Evolutionary conservation across 495 filamentous ascomycete genomes (phyloP).

Genomic region (Penicillium herquei): DNA sequence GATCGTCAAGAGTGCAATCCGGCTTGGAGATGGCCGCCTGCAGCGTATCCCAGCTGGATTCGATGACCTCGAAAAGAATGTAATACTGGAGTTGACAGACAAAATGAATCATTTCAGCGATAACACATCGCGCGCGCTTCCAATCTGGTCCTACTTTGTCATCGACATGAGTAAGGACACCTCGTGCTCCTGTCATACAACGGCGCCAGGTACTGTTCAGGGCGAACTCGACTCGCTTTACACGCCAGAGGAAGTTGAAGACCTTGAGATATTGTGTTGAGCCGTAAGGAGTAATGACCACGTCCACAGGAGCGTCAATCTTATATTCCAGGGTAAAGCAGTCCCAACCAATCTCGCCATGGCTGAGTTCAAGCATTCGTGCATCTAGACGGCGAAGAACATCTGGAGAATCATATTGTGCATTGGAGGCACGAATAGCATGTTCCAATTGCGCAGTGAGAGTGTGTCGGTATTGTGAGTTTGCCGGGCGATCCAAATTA

Average conservation of each 20-base stretch:
- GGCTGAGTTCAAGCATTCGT: conserved; percentile 90
- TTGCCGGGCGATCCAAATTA: conserved; percentile 92
- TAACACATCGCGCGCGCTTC: conserved; percentile 81
- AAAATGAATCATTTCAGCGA: conserved; percentile 98
- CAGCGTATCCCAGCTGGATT: conserved; percentile 86
- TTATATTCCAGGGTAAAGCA: conserved; percentile 99
- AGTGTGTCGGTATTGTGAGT: conserved; percentile 90
- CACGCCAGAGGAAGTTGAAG: conserved; percentile 99
- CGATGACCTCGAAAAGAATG: conserved; percentile 98
- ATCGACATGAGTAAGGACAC: conserved; percentile 81
- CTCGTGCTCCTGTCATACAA: conserved; percentile 91
- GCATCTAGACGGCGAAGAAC: conserved; percentile 90
- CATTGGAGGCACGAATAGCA: conserved; percentile 94
- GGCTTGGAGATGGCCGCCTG: conserved; percentile 76
- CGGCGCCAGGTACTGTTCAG: conserved; percentile 88
- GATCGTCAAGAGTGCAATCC: conserved; percentile 86
- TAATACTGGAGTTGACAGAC: conserved; percentile 97
- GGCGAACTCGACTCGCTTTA: conserved; percentile 96
- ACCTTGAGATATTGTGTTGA: conserved; percentile 96
- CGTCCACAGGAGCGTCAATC: conserved; percentile 94
- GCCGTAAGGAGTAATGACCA: conserved; percentile 92
- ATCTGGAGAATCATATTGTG: conserved; percentile 92
- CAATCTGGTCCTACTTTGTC: conserved; percentile 77
- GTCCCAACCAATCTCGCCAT: conserved; percentile 98
- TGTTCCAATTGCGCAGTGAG: conserved; percentile 96